Base-by-base conservation (phyloP, 2,329 filamentous ascomycete species). In the Emergomyces pasteurianus region DNA sequence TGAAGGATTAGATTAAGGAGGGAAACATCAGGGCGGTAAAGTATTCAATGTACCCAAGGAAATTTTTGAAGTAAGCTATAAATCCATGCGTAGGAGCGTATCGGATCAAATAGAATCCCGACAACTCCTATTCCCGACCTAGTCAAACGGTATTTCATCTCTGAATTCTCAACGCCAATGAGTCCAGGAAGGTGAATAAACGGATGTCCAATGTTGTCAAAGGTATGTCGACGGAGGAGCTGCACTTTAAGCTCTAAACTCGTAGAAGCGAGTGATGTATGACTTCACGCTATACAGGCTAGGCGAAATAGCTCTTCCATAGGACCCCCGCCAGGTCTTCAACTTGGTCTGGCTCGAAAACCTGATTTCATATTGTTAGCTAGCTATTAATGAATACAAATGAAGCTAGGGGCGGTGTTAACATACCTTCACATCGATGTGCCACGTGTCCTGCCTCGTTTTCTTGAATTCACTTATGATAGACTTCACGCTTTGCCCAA, bases 261-360 rank as follows among this genome's bases (percentile, higher is more conserved):
- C 23, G 14, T 4, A 26, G 3, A n/a, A 49, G 18, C 21, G 23
- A 28, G 14, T 49, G 12, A 28, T 26, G 46, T 4, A 28, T 10
- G 36, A 10, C n/a, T 38, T 26, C 31, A 23, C 23, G 10, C 16
- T 26, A 38, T 40, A 52, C 7, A 23, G 9, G 34, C 38, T 59
- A 96, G 47, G 92, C 95, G 79, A 99, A 99, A 73, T 99, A 99
- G 74, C 92, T 97, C 86, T 99, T 99, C 94, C 94, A 99, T 58
- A 99, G 79, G 55, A 99, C 95, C 58, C 94, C 94, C 69, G 96
- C 92, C 62, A 99, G 75, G 71, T 97, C 92, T 74, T 97, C 94
- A 12, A 99, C 79, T 71, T 99, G 92, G 68, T 97, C 94, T 36
- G 87, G 78, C 31, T 91, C 91, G 72, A 99, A 99, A 63, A 83